A percentile compares a stretch with the other conserved stretches of the same genome.
These are phyloP conservation scores for Trametes versicolor DNA, from an alignment of 1,284 basidiomycete genomes.

Conservation along the genomic window DNA sequence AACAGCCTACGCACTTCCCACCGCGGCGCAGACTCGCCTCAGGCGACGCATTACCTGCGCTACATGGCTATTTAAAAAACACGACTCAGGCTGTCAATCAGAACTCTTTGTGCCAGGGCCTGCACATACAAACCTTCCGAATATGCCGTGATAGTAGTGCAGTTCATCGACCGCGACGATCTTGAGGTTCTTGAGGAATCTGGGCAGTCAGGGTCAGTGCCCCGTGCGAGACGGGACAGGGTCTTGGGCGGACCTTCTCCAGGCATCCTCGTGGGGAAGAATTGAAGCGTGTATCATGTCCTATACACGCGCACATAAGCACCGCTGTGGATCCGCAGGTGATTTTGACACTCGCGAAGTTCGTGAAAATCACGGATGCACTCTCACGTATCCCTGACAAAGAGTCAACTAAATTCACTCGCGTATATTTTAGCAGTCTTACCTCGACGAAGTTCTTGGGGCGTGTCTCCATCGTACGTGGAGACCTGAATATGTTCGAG, in stretches of 20 bases:
- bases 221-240: not conserved
- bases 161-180: slow-evolving; percentile 88
- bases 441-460: slow-evolving; percentile 71
- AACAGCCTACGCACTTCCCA: slow-evolving; percentile 73
- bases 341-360: slow-evolving; percentile 64
- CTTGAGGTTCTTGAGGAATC: slow-evolving; percentile 80
- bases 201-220: slow-evolving; percentile 39
- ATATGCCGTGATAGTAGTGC: slow-evolving; percentile 80
- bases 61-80: slow-evolving; percentile 66
- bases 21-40: slow-evolving; percentile 82
- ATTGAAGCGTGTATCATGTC: slow-evolving; percentile 92
- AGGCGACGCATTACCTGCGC: slow-evolving; percentile 82
- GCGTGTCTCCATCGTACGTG: slow-evolving; percentile 92
- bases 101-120: not conserved
- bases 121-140: slow-evolving; percentile 66
- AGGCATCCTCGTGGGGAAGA: slow-evolving; percentile 85
- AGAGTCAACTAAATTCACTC: slow-evolving; percentile 7
- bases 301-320: slow-evolving; percentile 50
- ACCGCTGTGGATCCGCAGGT: slow-evolving; percentile 2
- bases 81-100: not conserved
- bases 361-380: slow-evolving; percentile 79
- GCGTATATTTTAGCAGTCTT: slow-evolving; percentile 20
- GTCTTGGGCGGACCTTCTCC: slow-evolving; percentile 68
- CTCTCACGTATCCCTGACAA: slow-evolving; percentile 67
- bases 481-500: slow-evolving; percentile 74